Evolutionary conservation across 73 alveolate species (phyloP), one percentile per base, ranked within the genome.

Genomic region (Symbiodinium pilosum): DNA sequence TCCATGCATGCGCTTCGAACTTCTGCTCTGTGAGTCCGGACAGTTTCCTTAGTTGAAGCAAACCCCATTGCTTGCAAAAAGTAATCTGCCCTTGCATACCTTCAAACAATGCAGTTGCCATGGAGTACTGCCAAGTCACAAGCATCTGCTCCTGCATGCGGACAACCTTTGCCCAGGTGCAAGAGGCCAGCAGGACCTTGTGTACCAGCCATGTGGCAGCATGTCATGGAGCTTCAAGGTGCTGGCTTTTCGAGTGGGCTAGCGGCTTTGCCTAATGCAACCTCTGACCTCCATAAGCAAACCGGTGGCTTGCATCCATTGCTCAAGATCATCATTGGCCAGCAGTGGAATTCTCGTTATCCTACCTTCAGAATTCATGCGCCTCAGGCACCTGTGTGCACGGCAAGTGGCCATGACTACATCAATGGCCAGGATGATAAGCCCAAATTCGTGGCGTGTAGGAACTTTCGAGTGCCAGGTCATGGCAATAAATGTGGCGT

Each of bases 401-500:
- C 41, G 18, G 81, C 81, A 64, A 64, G 81, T n/a, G 81, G 81
- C 81, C 81, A 64, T 64, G 39, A 28, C 41, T 24, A 64, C 30
- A 64, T 64, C 81, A 30, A 64, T 64, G 30, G 39, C 81, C 41
- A 64, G 81, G 81, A 64, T 64, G 2, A 38, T 28, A n/a, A 64
- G 30, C 30, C 81, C 81, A 64, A 64, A 64, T 28, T n/a, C 81
- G 20, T 64, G 81, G 38, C 18, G 81, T 28, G 81, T 64, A 28
- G 81, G 38, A 24, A 64, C 81, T 64, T 64, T 64, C 41, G 81
- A 64, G 38, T 64, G 81, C 81, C 81, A 64, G 81, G 81, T 64
- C 81, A 64, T n/a, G 38, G 21, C 93, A 39, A 89, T 64, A 59
- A 89, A 89, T 44, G 75, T 64, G 59, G 75, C 54, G 34, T 89